phyloP scores from a whole-genome alignment of 768 basidiomycete species.

The Leucocoprinus leucothites region DNA sequence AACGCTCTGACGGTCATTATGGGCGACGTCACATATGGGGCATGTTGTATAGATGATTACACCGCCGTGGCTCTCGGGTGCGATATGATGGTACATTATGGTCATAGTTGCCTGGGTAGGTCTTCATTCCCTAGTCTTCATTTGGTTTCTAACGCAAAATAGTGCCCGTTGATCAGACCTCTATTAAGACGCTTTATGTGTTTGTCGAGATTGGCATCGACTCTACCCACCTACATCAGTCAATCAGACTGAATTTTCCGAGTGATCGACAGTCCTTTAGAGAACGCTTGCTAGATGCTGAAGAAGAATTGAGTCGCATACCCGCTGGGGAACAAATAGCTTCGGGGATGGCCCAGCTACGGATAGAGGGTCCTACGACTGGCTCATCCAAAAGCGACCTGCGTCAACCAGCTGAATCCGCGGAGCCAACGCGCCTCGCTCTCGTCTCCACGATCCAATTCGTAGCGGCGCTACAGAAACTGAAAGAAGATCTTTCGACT shows the following conservation, averaged over 20 bases:
- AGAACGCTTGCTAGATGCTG: conserved; percentile 57
- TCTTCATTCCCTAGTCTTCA: conserved; percentile 5
- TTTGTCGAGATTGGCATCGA: conserved; percentile 98
- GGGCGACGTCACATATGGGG: conserved; percentile 98
- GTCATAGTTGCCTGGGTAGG: conserved; percentile 94
- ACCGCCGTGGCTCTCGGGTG: conserved; percentile 94
- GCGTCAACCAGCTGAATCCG: conserved; percentile 7
- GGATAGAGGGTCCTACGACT: conserved; percentile 48
- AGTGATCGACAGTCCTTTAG: conserved; percentile 65
- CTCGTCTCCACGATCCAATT: conserved; percentile 98
- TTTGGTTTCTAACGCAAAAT: conserved; percentile 10
- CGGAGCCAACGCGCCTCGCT: conserved; percentile 67
- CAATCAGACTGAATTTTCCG: conserved; percentile 89
- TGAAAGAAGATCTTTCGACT: conserved; percentile 72
- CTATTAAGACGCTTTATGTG: conserved; percentile 92
- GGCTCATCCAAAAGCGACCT: background rate
- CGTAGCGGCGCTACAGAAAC: conserved; percentile 83
- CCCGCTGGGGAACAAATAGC: conserved; percentile 45
- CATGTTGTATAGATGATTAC: conserved; percentile 98
- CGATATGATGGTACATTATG: conserved; percentile 98
- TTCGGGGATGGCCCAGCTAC: conserved; percentile 48
- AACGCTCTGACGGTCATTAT: conserved; percentile 85
- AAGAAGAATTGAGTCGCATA: conserved; percentile 40
- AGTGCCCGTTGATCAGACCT: conserved; percentile 96
- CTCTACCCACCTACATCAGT: conserved; percentile 74